phyloP scores from a whole-genome alignment of 331 rosid species.

The Malus hybrid region DNA sequence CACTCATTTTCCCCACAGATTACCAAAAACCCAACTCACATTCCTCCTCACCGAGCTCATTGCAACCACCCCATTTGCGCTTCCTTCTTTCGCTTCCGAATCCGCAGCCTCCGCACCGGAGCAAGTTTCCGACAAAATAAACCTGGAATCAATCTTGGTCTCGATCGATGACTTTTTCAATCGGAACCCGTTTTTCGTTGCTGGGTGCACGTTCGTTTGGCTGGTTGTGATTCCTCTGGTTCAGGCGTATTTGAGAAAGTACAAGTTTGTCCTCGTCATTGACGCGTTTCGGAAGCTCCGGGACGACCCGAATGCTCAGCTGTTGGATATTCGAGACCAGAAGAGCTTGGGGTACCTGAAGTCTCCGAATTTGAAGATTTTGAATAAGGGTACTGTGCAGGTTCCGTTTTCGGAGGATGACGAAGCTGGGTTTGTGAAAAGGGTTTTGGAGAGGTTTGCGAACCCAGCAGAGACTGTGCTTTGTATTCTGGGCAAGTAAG shows the following conservation, averaged over 20 bases:
- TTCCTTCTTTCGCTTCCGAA: slow-evolving; percentile 56
- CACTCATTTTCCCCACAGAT: slow-evolving; percentile 7
- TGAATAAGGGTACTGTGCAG: slow-evolving; percentile 56
- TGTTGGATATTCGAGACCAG: slow-evolving; percentile 68
- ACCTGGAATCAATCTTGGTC: slow-evolving; percentile 49
- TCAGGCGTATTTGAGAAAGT: slow-evolving; percentile 50
- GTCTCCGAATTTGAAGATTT: slow-evolving; percentile 67
- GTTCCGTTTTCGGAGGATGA: slow-evolving; percentile 54
- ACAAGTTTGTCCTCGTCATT: slow-evolving; percentile 62
- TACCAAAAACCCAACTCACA: slow-evolving; percentile 18
- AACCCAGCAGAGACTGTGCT: slow-evolving; percentile 50
- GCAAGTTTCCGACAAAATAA: slow-evolving; percentile 47
- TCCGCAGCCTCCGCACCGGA: slow-evolving; percentile 18
- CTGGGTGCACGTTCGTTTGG: slow-evolving; percentile 46
- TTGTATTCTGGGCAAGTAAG: slow-evolving; percentile 69
- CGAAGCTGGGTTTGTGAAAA: slow-evolving; percentile 63
- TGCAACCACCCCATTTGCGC: slow-evolving; percentile 27
- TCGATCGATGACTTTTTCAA: slow-evolving; percentile 64
- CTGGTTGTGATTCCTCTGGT: slow-evolving; percentile 63
- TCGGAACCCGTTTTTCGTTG: slow-evolving; percentile 15
- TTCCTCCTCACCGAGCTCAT: slow-evolving; percentile 26
- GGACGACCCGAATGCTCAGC: slow-evolving; percentile 51
- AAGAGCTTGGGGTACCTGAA: slow-evolving; percentile 44
- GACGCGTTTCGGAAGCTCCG: slow-evolving; percentile 67
- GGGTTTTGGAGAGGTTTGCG: slow-evolving; percentile 40